Percentiles rank a stretch among this genome's conserved stretches.
Evolutionary conservation across 2,329 filamentous ascomycete genomes (phyloP).

Genomic region (Phaeosphaeria sp.): DNA sequence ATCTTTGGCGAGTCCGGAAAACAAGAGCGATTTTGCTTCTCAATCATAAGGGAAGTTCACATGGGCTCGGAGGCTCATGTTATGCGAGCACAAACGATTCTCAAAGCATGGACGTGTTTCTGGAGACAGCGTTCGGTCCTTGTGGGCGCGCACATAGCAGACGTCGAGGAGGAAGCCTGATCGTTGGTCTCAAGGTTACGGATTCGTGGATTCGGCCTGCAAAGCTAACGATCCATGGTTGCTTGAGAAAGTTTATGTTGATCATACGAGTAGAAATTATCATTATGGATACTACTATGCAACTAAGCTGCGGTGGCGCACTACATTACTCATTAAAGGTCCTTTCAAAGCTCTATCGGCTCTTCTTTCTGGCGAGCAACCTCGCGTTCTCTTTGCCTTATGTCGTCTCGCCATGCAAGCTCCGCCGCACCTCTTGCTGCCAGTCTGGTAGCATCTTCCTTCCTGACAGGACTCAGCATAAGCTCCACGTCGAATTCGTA

Average conservation of each 20-base stretch:
- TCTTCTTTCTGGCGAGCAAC: background rate
- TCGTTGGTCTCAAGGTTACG: background rate
- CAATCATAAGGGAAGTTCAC: too few relatives aligned
- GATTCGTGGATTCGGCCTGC: background rate
- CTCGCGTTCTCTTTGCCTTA: background rate
- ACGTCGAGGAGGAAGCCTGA: too few relatives aligned
- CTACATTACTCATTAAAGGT: background rate
- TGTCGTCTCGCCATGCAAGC: slow-evolving; percentile 19
- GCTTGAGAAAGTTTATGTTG: background rate
- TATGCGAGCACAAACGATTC: too few relatives aligned
- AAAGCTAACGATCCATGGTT: background rate
- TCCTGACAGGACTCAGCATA: slow-evolving; percentile 17
- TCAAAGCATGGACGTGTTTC: too few relatives aligned
- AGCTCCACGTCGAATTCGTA: slow-evolving; percentile 25
- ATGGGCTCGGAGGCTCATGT: too few relatives aligned
- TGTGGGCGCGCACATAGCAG: too few relatives aligned
- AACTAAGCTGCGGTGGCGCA: background rate
- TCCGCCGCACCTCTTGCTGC: slow-evolving; percentile 34
- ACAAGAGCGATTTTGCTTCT: background rate
- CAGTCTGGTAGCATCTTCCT: slow-evolving; percentile 14
- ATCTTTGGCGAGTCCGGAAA: too few relatives aligned
- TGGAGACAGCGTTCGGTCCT: too few relatives aligned
- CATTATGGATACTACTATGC: slow-evolving; percentile 1
- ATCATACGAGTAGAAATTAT: slow-evolving; percentile 1
- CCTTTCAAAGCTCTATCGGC: background rate